Evolutionary conservation across 2,329 filamentous ascomycete species (phyloP).

Genomic region (Diaporthe humulicola): DNA sequence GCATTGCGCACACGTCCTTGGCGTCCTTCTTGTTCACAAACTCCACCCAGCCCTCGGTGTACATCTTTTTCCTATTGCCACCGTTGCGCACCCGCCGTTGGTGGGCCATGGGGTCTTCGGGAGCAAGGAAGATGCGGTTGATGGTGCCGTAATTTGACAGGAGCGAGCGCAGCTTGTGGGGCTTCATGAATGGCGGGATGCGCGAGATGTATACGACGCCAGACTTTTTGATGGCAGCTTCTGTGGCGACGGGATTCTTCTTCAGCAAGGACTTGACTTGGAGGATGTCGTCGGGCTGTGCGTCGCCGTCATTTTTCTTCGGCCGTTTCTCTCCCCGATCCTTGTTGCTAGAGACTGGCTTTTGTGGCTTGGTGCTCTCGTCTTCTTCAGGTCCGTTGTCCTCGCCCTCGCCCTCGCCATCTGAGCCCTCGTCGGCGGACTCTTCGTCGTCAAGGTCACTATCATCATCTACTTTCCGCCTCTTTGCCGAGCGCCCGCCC

Average conservation of each 20-base stretch:
- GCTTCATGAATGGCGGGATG: slow-evolving; percentile 91
- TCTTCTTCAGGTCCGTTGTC: slow-evolving; percentile 39
- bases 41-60: slow-evolving; percentile 89
- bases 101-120: slow-evolving; percentile 78
- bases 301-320: slow-evolving; percentile 49
- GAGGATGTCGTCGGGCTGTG: slow-evolving; percentile 15
- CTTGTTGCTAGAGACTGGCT: slow-evolving; percentile 38
- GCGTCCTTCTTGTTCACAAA: slow-evolving; percentile 82
- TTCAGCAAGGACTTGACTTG: slow-evolving; percentile 66
- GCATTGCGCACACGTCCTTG: slow-evolving; percentile 79
- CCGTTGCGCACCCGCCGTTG: slow-evolving; percentile 77
- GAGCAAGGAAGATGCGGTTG: slow-evolving; percentile 83
- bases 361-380: slow-evolving; percentile 6
- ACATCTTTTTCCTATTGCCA: slow-evolving; percentile 87
- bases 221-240: slow-evolving; percentile 77
- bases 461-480: slow-evolving; percentile 69
- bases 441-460: slow-evolving; percentile 53
- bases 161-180: slow-evolving; percentile 80
- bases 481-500: slow-evolving; percentile 72
- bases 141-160: slow-evolving; percentile 81
- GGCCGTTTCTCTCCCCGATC: slow-evolving; percentile 24
- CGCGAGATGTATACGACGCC: slow-evolving; percentile 88
- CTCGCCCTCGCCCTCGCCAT: slow-evolving; percentile 45
- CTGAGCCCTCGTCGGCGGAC: slow-evolving; percentile 53
- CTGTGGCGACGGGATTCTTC: slow-evolving; percentile 76